These are phyloP conservation scores for Triticum aestivum DNA, from an alignment of 176 grass and related monocot genomes.

Conservation along the genomic window IWGSC_CS_RefSeq_v2.1 NC_057795.1:580660021-580660520, in stretches of 20 bases:
- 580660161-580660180: constrained; percentile 48
- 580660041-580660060: constrained; percentile 53
- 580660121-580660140: constrained; percentile 36
- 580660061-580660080: constrained; percentile 66
- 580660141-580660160: constrained; percentile 37
- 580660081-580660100: constrained; percentile 74
- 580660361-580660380: constrained; percentile 49
- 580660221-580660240: constrained; percentile 73
- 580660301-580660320: constrained; percentile 78
- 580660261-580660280: constrained; percentile 81
- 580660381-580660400: constrained; percentile 75
- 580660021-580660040: constrained; percentile 57
- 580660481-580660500: neutral
- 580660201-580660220: constrained; percentile 56
- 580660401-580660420: constrained; percentile 99
- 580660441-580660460: neutral
- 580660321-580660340: constrained; percentile 67
- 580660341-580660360: constrained; percentile 32
- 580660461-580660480: neutral
- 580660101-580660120: constrained; percentile 42
- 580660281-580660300: constrained; percentile 80
- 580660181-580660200: constrained; percentile 63
- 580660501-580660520: neutral
- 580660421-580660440: constrained; percentile 73
- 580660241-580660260: constrained; percentile 69